These are phyloP conservation scores for Oryza australiensis DNA, from an alignment of 176 grass and related monocot genomes.

Conservation along the genomic window DNA sequence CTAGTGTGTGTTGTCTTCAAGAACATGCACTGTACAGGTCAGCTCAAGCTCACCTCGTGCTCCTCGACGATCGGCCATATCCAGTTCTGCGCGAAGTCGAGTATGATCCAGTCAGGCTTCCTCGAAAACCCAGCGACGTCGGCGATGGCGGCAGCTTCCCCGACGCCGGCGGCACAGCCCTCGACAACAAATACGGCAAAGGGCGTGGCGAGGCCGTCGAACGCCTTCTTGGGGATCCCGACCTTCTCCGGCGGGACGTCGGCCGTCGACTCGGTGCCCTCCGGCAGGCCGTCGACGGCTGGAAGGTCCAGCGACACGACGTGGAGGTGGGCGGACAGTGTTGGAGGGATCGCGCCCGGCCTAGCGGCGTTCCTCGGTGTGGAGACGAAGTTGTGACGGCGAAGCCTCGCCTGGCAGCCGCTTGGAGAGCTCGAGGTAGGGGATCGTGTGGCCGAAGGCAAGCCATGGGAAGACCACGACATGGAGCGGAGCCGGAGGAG, in stretches of 20 bases:
- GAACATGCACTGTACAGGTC: too few relatives aligned
- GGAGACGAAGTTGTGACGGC: slow-evolving; percentile 34
- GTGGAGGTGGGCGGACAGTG: background rate
- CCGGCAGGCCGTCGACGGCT: background rate
- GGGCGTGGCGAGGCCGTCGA: slow-evolving; percentile 31
- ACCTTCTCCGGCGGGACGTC: slow-evolving; percentile 17
- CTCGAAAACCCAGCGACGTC: background rate
- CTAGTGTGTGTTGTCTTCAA: too few relatives aligned
- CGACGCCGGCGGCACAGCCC: background rate
- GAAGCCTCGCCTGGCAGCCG: slow-evolving; percentile 18
- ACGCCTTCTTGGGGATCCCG: background rate
- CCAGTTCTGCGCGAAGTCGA: slow-evolving; percentile 56
- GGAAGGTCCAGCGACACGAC: background rate
- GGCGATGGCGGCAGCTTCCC: background rate
- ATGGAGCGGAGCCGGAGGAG: background rate
- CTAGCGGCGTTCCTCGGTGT: slow-evolving; percentile 13
- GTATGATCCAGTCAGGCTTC: slow-evolving; percentile 46
- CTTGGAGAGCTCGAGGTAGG: slow-evolving; percentile 32
- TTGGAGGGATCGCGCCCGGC: background rate
- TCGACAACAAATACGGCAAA: slow-evolving; percentile 3
- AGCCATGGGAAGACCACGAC: slow-evolving; percentile 43
- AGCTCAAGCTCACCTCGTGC: background rate
- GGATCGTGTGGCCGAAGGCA: slow-evolving; percentile 41
- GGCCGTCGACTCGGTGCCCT: slow-evolving; percentile 27
- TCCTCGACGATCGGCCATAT: slow-evolving; percentile 19